A percentile compares a stretch with the other conserved stretches of the same genome.
Evolutionary conservation across 305 asterid species (phyloP).

Genomic region (Fraxinus velutina): DNA sequence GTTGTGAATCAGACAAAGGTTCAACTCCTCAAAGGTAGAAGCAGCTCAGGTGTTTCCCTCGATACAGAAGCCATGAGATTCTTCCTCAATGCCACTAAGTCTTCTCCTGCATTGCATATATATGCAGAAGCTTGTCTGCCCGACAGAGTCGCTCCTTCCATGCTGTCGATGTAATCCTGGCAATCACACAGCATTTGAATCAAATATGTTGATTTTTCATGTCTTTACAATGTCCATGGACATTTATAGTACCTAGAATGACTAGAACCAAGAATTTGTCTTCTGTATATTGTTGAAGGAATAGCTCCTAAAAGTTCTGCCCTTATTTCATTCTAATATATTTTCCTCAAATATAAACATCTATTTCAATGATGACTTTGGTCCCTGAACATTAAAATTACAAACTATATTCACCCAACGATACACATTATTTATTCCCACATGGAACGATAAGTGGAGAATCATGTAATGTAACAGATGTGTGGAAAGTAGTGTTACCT

Average conservation of each 20-base stretch:
- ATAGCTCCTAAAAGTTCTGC: neutral
- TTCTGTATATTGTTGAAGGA: neutral
- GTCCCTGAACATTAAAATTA: neutral
- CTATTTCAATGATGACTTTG: neutral
- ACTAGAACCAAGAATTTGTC: neutral
- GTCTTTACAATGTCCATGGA: neutral
- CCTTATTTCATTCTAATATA: neutral
- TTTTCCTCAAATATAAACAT: neutral
- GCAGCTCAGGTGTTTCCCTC: slow-evolving; percentile 26
- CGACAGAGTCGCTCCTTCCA: slow-evolving; percentile 97
- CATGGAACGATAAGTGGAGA: neutral
- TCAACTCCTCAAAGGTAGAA: slow-evolving; percentile 49
- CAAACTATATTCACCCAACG: neutral
- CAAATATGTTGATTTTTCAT: neutral
- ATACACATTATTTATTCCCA: neutral
- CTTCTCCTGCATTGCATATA: slow-evolving; percentile 81
- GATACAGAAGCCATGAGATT: slow-evolving; percentile 33
- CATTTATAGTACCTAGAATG: neutral
- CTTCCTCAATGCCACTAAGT: slow-evolving; percentile 56
- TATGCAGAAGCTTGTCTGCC: slow-evolving; percentile 88
- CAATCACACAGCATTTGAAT: neutral
- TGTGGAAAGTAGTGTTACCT: slow-evolving; percentile 39
- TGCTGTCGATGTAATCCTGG: slow-evolving; percentile 98
- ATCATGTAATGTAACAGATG: neutral
- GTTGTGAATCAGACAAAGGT: slow-evolving; percentile 38